Conservation (phyloP, 225 moss, liverwort and hornwort genomes). For the Rhytidiadelphus loreus region DNA sequence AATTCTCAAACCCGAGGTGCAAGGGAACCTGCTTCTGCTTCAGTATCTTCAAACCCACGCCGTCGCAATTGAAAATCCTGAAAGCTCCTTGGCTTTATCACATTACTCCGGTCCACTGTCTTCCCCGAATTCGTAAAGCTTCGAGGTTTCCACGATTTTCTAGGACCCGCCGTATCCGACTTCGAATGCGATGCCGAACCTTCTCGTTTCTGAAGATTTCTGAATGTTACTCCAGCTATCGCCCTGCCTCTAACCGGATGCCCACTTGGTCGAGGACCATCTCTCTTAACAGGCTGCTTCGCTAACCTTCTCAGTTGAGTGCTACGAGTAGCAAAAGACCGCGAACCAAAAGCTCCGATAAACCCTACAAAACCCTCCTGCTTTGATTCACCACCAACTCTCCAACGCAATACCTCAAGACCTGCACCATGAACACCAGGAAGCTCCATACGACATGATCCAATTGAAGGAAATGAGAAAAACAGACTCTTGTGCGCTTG, state of each 20-base stretch:
- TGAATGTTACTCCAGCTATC: background rate
- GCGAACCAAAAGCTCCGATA: background rate
- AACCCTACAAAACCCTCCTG: background rate
- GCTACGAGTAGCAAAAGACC: slow-evolving; percentile 25
- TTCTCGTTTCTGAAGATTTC: background rate
- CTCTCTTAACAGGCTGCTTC: slow-evolving; percentile 9
- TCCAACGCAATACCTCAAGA: background rate
- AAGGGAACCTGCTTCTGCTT: slow-evolving; percentile 16
- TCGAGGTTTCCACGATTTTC: slow-evolving; percentile 1
- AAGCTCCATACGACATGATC: background rate
- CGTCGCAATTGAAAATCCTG: slow-evolving; percentile 21
- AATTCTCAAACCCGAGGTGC: background rate
- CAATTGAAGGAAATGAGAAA: background rate
- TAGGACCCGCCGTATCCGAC: background rate
- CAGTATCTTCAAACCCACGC: slow-evolving; percentile 9
- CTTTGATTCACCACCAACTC: background rate
- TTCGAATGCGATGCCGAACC: background rate
- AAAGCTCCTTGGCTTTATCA: slow-evolving; percentile 5
- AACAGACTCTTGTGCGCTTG: background rate
- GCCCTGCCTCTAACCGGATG: background rate
- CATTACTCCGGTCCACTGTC: background rate
- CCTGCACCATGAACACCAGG: background rate
- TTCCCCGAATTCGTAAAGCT: background rate
- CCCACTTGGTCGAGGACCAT: background rate
- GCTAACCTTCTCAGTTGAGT: slow-evolving; percentile 17